A percentile compares a stretch with the other conserved stretches of the same genome.
phyloP scores from a whole-genome alignment of 2,329 filamentous ascomycete species.

The Aspergillaceae sp. region DNA sequence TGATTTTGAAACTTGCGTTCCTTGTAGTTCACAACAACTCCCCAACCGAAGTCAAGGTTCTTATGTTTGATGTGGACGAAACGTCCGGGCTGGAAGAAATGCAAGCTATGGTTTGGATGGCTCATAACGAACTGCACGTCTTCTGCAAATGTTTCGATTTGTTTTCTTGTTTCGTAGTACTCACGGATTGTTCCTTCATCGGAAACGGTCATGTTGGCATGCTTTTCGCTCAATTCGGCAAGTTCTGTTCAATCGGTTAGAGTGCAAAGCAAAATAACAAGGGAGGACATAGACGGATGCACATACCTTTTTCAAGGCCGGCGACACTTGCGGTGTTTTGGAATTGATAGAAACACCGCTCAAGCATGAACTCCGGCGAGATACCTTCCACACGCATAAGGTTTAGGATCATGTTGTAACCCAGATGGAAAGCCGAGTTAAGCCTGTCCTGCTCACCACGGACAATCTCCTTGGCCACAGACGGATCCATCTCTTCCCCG shows the following conservation, averaged over 20 bases:
- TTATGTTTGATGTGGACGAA: slow-evolving; percentile 75
- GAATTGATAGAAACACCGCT: slow-evolving; percentile 96
- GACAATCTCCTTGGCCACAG: slow-evolving; percentile 88
- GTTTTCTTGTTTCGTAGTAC: slow-evolving; percentile 83
- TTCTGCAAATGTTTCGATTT: slow-evolving; percentile 71
- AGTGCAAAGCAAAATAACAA: slow-evolving; percentile 17
- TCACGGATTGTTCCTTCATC: slow-evolving; percentile 87
- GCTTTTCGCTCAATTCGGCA: slow-evolving; percentile 65
- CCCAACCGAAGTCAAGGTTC: slow-evolving; percentile 86
- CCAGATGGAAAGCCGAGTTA: slow-evolving; percentile 94
- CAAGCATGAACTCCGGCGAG: slow-evolving; percentile 97
- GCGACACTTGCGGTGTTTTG: slow-evolving; percentile 88
- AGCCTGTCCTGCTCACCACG: slow-evolving; percentile 94
- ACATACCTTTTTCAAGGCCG: slow-evolving; percentile 60
- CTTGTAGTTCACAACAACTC: slow-evolving; percentile 69
- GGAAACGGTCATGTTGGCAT: slow-evolving; percentile 63
- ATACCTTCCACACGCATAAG: slow-evolving; percentile 97
- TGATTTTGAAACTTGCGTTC: slow-evolving; percentile 58
- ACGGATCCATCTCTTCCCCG: slow-evolving; percentile 88
- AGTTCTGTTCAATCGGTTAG: slow-evolving; percentile 46
- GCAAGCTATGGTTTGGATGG: slow-evolving; percentile 75
- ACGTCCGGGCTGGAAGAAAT: slow-evolving; percentile 80
- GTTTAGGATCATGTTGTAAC: slow-evolving; percentile 99
- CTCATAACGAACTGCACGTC: slow-evolving; percentile 90
- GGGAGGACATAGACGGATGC: not conserved